Evolutionary conservation across 139 green algal species (phyloP).

Genomic region (Micractinium sp.): DNA sequence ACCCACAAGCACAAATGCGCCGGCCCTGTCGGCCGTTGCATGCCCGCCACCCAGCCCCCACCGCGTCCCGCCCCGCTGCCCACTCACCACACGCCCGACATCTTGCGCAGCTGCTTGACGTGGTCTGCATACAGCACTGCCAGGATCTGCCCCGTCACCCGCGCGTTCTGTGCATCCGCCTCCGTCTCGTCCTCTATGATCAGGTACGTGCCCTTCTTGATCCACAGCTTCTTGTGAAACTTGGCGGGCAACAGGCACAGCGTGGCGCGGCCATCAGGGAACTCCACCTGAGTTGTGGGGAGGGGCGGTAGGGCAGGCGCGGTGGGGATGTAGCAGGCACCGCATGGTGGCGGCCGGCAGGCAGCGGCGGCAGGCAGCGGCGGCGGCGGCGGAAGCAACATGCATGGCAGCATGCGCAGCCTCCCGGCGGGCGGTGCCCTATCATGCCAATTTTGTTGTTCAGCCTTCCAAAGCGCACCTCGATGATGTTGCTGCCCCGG

Average conservation of each 20-base stretch:
- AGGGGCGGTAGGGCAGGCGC: neutral
- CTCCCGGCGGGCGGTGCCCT: neutral
- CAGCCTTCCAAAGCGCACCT: slow-evolving; percentile 11
- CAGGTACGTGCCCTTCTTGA: slow-evolving; percentile 71
- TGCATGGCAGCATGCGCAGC: neutral
- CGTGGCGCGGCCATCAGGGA: slow-evolving; percentile 59
- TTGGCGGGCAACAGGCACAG: slow-evolving; percentile 74
- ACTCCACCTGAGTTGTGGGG: slow-evolving; percentile 64
- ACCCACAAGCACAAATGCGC: too few species aligned
- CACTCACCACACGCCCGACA: slow-evolving; percentile 63
- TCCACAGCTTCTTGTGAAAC: slow-evolving; percentile 87
- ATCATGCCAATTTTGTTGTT: neutral
- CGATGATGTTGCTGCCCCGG: slow-evolving; percentile 61
- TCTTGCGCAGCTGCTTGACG: slow-evolving; percentile 64
- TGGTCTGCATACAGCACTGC: slow-evolving; percentile 73
- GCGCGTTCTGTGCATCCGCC: slow-evolving; percentile 7
- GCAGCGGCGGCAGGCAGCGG: neutral
- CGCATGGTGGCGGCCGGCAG: neutral
- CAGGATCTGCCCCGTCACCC: slow-evolving; percentile 64
- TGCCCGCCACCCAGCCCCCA: neutral
- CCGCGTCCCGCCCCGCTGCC: too few species aligned
- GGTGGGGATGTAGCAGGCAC: too few species aligned
- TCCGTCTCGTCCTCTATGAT: slow-evolving; percentile 62
- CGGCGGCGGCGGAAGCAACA: neutral
- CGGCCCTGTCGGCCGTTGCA: neutral